A percentile compares a stretch with the other conserved stretches of the same genome.
These are phyloP conservation scores for Ascochyta pisi DNA, from an alignment of 2,329 filamentous ascomycete genomes.

Conservation along the genomic window DNA sequence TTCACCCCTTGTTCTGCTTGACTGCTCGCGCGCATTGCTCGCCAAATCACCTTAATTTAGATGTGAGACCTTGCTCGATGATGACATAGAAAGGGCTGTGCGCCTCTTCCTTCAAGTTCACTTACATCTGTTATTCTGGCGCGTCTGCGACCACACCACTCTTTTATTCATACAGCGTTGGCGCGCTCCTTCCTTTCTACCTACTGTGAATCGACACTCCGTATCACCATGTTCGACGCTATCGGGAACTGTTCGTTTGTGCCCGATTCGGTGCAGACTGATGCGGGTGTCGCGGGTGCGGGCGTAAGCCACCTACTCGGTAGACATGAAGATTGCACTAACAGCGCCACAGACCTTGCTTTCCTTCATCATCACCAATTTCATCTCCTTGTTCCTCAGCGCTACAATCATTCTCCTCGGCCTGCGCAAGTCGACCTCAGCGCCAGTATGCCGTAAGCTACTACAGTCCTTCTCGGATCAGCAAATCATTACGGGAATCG, in stretches of 20 bases:
- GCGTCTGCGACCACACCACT: conserved; percentile 3
- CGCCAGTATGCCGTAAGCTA: conserved; percentile 67
- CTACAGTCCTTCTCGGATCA: conserved; percentile 71
- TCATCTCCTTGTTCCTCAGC: conserved; percentile 62
- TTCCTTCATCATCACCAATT: conserved; percentile 71
- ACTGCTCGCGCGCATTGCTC: conserved; percentile 24
- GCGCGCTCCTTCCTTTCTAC: background rate
- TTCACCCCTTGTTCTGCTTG: conserved; percentile 17
- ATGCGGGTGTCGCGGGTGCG: conserved; percentile 65
- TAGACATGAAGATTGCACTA: background rate
- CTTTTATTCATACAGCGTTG: background rate
- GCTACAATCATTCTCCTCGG: conserved; percentile 65
- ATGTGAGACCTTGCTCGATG: conserved; percentile 22
- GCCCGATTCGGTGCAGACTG: conserved; percentile 56
- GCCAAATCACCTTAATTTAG: conserved; percentile 30
- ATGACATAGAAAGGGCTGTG: conserved; percentile 37
- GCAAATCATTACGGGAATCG: conserved; percentile 72
- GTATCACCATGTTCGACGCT: conserved; percentile 11
- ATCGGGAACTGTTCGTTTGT: conserved; percentile 52
- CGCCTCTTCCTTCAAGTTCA: conserved; percentile 17
- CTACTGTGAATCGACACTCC: background rate
- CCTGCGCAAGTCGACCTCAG: conserved; percentile 53
- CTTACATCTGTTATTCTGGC: conserved; percentile 1
- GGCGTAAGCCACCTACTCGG: conserved; percentile 54
- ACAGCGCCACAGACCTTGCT: conserved; percentile 57